Conservation (phyloP, 257 asterid species). For the Solanum neorickii region DNA sequence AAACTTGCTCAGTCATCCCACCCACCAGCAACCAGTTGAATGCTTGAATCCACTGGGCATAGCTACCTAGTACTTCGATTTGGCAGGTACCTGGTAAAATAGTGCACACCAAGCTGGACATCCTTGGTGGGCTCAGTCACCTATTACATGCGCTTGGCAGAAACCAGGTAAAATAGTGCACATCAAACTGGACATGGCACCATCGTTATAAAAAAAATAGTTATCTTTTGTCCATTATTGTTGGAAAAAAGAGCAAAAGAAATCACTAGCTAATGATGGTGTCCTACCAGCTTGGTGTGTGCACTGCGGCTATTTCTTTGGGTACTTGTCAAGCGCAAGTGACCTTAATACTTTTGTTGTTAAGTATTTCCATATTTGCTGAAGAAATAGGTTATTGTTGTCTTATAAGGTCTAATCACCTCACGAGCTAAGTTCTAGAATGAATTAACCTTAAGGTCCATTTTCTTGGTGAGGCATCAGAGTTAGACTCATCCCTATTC, state of each 20-base stretch:
- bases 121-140: not conserved
- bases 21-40: not conserved
- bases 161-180: not conserved
- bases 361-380: not conserved
- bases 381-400: not conserved
- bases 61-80: not conserved
- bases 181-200: not conserved
- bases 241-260: not conserved
- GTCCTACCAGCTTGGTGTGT: not conserved
- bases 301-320: not conserved
- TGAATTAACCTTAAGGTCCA: not conserved
- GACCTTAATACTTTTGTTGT: not conserved
- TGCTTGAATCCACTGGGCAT: not conserved
- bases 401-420: not conserved
- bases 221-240: not conserved
- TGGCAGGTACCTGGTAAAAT: not conserved
- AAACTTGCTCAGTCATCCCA: not conserved
- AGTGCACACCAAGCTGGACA: not conserved
- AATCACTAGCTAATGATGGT: not conserved
- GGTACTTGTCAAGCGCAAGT: not conserved
- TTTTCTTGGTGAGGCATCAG: not conserved
- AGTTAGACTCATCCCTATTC: not conserved
- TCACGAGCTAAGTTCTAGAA: not conserved
- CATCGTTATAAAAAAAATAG: not conserved
- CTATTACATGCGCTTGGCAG: not conserved